These are phyloP conservation scores for Mycosphaerella arachidis DNA, from an alignment of 2,329 filamentous ascomycete genomes.

Conservation along the genomic window DNA sequence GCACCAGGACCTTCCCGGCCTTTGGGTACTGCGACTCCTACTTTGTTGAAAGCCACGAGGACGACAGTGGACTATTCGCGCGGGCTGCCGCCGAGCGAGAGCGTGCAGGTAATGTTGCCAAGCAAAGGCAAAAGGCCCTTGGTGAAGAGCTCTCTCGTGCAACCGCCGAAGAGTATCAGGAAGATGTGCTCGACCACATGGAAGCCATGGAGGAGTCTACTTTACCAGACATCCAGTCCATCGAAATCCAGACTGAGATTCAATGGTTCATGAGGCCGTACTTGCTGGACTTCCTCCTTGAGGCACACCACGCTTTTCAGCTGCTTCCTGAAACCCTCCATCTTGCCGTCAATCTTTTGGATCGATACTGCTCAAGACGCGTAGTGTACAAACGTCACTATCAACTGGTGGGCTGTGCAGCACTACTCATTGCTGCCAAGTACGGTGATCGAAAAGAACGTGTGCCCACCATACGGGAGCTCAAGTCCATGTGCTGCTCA, in stretches of 20 bases:
- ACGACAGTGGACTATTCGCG: conserved; percentile 51
- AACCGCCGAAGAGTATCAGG: conserved; percentile 84
- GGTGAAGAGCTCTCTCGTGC: conserved; percentile 82
- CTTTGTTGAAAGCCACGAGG: conserved; percentile 60
- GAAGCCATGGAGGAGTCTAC: conserved; percentile 94
- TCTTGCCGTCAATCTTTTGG: conserved; percentile 91
- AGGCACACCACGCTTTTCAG: conserved; percentile 92
- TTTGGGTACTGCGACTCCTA: conserved; percentile 65
- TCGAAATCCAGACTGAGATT: conserved; percentile 98
- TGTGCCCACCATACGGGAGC: conserved; percentile 92
- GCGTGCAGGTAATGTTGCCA: conserved; percentile 70
- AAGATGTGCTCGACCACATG: conserved; percentile 93
- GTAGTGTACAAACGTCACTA: conserved; percentile 99
- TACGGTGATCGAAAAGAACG: conserved; percentile 98
- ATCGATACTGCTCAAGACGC: conserved; percentile 94
- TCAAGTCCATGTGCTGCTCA: conserved; percentile 99
- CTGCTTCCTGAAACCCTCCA: conserved; percentile 92
- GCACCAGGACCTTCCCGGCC: conserved; percentile 43
- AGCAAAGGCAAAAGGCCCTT: conserved; percentile 80
- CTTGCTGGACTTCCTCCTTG: conserved; percentile 94
- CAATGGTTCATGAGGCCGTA: conserved; percentile 99
- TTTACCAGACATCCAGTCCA: conserved; percentile 90
- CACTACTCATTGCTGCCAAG: conserved; percentile 93
- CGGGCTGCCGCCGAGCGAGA: conserved; percentile 65
- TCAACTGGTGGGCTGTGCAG: conserved; percentile 92